Percentiles rank a stretch among this genome's conserved stretches.
These are phyloP conservation scores for Apiotrichum laibachii DNA, from an alignment of 1,284 basidiomycete species.

Conservation along the genomic window DNA sequence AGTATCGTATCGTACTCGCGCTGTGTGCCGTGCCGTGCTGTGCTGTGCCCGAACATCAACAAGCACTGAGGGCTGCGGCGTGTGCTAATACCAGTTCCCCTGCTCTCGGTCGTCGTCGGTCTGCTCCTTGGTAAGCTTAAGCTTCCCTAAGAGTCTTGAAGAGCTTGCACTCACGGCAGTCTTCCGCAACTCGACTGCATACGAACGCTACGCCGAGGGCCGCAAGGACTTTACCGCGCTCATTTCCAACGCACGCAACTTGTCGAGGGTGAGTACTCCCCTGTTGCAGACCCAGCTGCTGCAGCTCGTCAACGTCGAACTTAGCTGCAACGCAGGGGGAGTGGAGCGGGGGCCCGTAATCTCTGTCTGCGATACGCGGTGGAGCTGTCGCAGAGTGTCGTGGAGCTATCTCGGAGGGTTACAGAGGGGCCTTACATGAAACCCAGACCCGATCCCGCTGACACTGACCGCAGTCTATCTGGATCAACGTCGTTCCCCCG, in stretches of 20 bases:
- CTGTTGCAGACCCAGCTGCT: no score
- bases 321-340: no score
- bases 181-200: constrained; percentile 57
- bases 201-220: constrained; percentile 56
- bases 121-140: constrained; percentile 31
- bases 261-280: constrained; percentile 53
- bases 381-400: no score
- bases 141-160: constrained; percentile 55
- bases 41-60: not conserved
- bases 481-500: constrained; percentile 72
- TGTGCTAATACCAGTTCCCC: constrained; percentile 57
- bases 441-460: not conserved
- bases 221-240: constrained; percentile 67
- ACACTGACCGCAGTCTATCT: constrained; percentile 56
- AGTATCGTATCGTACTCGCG: constrained; percentile 9
- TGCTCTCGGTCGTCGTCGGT: constrained; percentile 84
- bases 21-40: not conserved
- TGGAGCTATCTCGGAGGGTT: no score
- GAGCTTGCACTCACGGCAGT: constrained; percentile 62
- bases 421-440: not conserved
- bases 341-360: no score
- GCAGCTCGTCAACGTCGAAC: no score
- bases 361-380: no score
- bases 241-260: constrained; percentile 58
- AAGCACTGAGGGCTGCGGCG: no score